phyloP scores from a whole-genome alignment of 495 filamentous ascomycete genomes.

The Talaromyces ruber region DNA sequence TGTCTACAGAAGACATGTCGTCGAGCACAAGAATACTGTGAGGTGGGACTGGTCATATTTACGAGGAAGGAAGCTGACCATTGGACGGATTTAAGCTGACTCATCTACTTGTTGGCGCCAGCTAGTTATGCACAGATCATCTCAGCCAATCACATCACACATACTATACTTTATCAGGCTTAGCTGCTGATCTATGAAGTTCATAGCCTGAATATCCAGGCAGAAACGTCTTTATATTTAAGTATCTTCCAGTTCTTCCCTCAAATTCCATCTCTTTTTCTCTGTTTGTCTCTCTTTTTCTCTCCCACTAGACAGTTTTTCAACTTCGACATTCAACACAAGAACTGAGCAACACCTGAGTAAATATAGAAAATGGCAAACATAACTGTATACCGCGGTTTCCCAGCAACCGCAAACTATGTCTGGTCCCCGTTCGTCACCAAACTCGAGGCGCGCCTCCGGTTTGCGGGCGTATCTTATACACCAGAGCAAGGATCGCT shows the following conservation, averaged over 20 bases:
- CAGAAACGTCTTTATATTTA: not conserved
- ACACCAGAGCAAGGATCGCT: slow-evolving; percentile 30
- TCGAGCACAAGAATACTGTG: not conserved
- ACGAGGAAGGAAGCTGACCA: not conserved
- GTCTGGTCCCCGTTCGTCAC: slow-evolving; percentile 58
- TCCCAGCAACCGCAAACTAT: slow-evolving; percentile 26
- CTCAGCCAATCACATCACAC: not conserved
- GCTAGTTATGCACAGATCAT: no score
- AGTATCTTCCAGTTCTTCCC: not conserved
- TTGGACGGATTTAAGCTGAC: not conserved
- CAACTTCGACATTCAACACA: not conserved
- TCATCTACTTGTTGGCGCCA: not conserved
- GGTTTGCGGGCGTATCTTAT: slow-evolving; percentile 44
- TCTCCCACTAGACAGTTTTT: not conserved
- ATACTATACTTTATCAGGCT: not conserved
- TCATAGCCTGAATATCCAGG: not conserved
- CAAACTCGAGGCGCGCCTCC: slow-evolving; percentile 57
- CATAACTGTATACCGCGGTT: slow-evolving; percentile 48
- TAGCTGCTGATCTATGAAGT: not conserved
- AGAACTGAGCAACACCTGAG: not conserved
- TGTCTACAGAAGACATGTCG: not conserved
- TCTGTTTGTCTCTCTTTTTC: not conserved
- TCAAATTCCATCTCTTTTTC: not conserved
- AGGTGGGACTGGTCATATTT: no score
- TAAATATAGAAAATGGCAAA: not conserved